Evolutionary conservation across 805 yeast species (phyloP).

Genomic region (Pichia ethanolica): DNA sequence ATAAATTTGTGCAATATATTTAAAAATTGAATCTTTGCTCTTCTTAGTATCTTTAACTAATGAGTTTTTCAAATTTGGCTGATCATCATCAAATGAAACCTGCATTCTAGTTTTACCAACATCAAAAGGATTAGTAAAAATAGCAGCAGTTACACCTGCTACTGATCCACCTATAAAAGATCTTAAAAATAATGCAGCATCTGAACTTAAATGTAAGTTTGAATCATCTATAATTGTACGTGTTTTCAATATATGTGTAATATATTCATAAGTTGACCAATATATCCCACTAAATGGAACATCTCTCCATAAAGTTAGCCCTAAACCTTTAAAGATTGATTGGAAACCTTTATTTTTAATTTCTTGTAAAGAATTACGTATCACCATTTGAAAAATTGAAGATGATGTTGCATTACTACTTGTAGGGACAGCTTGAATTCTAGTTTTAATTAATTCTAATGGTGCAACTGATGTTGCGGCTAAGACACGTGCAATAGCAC

Average conservation of each 20-base stretch:
- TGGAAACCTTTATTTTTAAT: conserved; percentile 48
- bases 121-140: conserved; percentile 89
- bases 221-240: conserved; percentile 15
- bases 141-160: conserved; percentile 80
- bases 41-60: conserved; percentile 3
- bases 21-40: conserved; percentile 52
- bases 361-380: conserved; percentile 30
- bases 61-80: conserved; percentile 8
- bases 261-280: conserved; percentile 79
- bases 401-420: conserved; percentile 24
- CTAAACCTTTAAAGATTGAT: conserved; percentile 75
- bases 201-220: conserved; percentile 5
- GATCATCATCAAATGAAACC: conserved; percentile 36
- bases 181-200: conserved; percentile 34
- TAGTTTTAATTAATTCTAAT: conserved; percentile 75
- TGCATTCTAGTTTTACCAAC: conserved; percentile 94
- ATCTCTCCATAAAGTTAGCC: conserved; percentile 90
- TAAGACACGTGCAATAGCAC: conserved; percentile 71
- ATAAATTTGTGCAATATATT: conserved; percentile 54
- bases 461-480: conserved; percentile 88
- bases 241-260: conserved; percentile 25
- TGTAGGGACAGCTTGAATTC: conserved; percentile 79
- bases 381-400: conserved; percentile 42
- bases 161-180: conserved; percentile 77
- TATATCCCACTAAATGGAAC: conserved; percentile 95